A percentile compares a stretch with the other conserved stretches of the same genome.
These are phyloP conservation scores for Parachlorella kessleri DNA, from an alignment of 139 green algal genomes.

Conservation along the genomic window DNA sequence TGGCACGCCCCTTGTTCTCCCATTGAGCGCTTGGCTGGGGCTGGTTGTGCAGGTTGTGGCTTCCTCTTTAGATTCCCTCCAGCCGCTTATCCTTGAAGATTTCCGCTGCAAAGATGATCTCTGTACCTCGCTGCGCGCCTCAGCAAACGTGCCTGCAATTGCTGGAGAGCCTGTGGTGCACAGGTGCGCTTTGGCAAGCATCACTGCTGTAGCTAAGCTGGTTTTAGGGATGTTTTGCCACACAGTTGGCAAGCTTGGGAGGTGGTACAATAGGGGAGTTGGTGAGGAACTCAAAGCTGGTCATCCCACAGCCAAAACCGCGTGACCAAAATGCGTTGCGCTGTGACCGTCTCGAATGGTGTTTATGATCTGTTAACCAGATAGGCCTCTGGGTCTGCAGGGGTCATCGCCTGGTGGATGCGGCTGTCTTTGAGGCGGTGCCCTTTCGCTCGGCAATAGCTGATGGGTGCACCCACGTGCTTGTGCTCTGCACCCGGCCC, in stretches of 20 bases:
- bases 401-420: constrained; percentile 80
- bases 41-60: constrained; percentile 77
- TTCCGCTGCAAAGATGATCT: constrained; percentile 75
- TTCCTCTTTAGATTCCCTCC: constrained; percentile 66
- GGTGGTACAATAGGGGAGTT: no score
- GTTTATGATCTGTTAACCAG: no score
- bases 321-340: background rate
- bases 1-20: no score
- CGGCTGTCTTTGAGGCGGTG: constrained; percentile 83
- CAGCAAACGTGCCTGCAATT: constrained; percentile 80
- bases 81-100: constrained; percentile 61
- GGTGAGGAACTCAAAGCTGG: no score
- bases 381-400: no score
- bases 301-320: no score
- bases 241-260: no score
- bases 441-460: constrained; percentile 61
- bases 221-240: no score
- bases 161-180: constrained; percentile 58
- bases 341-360: no score
- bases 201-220: no score
- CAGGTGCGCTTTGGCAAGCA: no score
- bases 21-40: no score
- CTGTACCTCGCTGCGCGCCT: constrained; percentile 70
- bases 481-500: constrained; percentile 72
- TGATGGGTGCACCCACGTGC: constrained; percentile 83